Base-by-base conservation (phyloP, 352 stramenopile genomes). In the Thalassiosira oceanica region DNA sequence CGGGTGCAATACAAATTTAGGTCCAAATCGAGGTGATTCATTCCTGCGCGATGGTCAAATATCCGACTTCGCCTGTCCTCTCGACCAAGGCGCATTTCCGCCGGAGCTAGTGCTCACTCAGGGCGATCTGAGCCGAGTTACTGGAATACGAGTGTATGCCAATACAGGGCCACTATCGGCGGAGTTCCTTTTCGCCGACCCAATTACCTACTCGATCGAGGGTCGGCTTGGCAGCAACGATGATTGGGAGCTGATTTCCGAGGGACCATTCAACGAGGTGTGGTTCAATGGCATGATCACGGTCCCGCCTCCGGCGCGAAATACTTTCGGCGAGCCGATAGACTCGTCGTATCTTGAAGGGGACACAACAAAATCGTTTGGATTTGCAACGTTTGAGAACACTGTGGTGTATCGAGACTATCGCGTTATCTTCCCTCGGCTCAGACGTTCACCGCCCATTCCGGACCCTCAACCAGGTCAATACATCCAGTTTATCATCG, bases 301-400 rank as follows among this genome's bases (percentile, higher is more conserved):
- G 31, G 31, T n/a, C 31, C 8, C 3, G 23, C 16, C 44, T 2
- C 3, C 44, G n/a, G 44, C 26, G 11, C 15, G 44, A 6, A 53
- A 53, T 53, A 31, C 44, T 18, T 20, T 35, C 15, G 44, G 15
- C 5, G 16, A 18, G 21, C 21, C 15, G 44, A 43, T 53, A 2
- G 15, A 36, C 8, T 53, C 44, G 1, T 53, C 44, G 2, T 53
- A 35, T n/a, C 15, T 2, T n/a, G 15, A 3, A 36, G 44, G 44
- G 15, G 44, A 53, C 15, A 18, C 44, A 18, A 7, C n/a, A 18
- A 8, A 35, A 10, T 21, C 15, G 44, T 53, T 36, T 11, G 15
- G 44, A 28, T 18, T 35, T 6, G 44, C 44, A 3, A 53, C 33
- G 2, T 53, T 53, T 46, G 44, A 24, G 1, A 53, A 53, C n/a